Conservation (phyloP, 352 stramenopile species). For the Phytophthora aleatoria region DNA sequence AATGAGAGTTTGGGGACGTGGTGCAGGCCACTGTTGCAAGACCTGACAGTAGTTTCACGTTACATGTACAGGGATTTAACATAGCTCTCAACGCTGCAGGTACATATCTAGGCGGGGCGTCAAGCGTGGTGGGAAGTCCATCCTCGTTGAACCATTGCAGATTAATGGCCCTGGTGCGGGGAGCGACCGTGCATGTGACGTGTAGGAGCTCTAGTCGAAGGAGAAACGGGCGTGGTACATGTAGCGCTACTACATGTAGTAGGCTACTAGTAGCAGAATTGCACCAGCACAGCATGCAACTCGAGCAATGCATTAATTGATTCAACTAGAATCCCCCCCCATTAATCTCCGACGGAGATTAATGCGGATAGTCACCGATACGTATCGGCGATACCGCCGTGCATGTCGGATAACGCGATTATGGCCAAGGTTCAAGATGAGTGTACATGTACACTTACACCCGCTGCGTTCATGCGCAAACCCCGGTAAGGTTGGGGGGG, state of each 20-base stretch:
- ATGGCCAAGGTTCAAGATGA: conserved; percentile 9
- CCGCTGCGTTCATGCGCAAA: no score
- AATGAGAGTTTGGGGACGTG: conserved; percentile 18
- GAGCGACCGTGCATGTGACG: no score
- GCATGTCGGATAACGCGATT: conserved; percentile 1
- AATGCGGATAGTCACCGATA: neutral
- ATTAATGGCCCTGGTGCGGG: neutral
- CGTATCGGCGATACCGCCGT: neutral
- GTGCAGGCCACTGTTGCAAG: neutral
- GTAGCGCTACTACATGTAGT: no score
- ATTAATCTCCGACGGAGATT: neutral
- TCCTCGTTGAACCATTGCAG: conserved; percentile 30
- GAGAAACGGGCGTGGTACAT: neutral
- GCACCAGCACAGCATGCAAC: neutral
- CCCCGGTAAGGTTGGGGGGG: no score
- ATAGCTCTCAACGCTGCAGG: conserved; percentile 15
- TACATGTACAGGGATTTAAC: conserved; percentile 21
- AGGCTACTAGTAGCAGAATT: no score
- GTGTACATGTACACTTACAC: neutral
- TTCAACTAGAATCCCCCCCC: neutral
- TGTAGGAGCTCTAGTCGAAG: neutral
- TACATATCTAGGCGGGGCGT: conserved; percentile 22
- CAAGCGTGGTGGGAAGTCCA: conserved; percentile 29
- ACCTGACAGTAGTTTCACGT: no score
- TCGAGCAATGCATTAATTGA: neutral